Evolutionary conservation across 2,329 filamentous ascomycete species (phyloP).

Genomic region (Colletotrichum sp.): DNA sequence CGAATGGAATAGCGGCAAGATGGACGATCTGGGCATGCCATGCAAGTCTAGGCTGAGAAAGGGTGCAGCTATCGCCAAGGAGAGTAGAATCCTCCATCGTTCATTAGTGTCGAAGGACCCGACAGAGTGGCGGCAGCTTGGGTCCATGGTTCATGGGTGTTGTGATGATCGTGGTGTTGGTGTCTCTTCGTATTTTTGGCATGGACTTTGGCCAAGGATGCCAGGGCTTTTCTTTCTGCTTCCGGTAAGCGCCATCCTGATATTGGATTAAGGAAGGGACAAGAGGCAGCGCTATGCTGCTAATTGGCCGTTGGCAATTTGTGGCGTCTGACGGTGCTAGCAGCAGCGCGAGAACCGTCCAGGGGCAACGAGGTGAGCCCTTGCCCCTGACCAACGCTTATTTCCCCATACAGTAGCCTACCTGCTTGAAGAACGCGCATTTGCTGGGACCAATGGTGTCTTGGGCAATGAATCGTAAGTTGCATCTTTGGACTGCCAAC

Average conservation of each 20-base stretch:
- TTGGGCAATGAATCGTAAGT: neutral
- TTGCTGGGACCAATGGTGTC: neutral
- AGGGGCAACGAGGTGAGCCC: slow-evolving; percentile 1
- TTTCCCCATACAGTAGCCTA: neutral
- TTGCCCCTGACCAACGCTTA: slow-evolving; percentile 15
- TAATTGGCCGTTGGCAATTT: neutral
- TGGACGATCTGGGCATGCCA: slow-evolving; percentile 8
- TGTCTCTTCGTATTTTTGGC: slow-evolving; percentile 14
- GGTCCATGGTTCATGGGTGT: neutral
- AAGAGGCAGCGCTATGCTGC: neutral
- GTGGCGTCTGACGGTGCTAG: slow-evolving; percentile 3
- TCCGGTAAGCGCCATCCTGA: neutral
- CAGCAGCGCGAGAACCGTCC: neutral
- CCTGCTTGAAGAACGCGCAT: neutral
- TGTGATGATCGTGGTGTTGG: neutral
- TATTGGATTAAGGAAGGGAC: neutral
- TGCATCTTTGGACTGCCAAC: neutral
- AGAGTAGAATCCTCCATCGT: neutral
- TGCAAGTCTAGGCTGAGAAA: neutral
- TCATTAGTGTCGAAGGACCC: neutral
- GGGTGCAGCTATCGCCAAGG: neutral
- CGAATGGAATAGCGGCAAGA: neutral
- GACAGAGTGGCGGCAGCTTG: neutral
- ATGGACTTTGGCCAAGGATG: neutral
- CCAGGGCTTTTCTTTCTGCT: neutral